A percentile compares a stretch with the other conserved stretches of the same genome.
Conservation (phyloP, 129 eudicot genomes). For the Escallonia herrerae region DNA sequence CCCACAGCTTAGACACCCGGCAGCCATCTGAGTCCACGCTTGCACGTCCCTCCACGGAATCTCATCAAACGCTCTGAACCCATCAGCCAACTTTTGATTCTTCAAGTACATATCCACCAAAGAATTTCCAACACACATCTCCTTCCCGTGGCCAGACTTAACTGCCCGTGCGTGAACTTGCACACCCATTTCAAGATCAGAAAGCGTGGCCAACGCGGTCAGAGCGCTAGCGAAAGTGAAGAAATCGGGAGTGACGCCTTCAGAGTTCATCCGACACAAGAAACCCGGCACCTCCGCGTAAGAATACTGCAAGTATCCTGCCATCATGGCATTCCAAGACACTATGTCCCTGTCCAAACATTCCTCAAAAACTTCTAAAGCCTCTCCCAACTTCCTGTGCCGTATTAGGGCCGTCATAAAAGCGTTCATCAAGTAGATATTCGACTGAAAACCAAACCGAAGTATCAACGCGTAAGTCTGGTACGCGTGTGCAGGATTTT, state of each 20-base stretch:
- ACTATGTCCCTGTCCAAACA: conserved; percentile 22
- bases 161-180: conserved; percentile 32
- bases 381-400: conserved; percentile 21
- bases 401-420: conserved; percentile 30
- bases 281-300: conserved; percentile 19
- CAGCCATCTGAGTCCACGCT: conserved; percentile 49
- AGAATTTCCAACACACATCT: conserved; percentile 39
- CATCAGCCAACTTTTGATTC: conserved; percentile 16
- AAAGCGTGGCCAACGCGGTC: conserved; percentile 27
- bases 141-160: conserved; percentile 37
- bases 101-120: conserved; percentile 44
- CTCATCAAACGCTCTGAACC: conserved; percentile 28
- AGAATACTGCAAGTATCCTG: conserved; percentile 27
- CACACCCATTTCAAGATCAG: conserved; percentile 26
- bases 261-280: conserved; percentile 31
- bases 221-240: conserved; percentile 38
- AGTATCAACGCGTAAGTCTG: conserved; percentile 22
- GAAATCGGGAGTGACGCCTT: conserved; percentile 31
- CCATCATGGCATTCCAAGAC: conserved; percentile 40
- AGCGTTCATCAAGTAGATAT: conserved; percentile 24
- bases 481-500: conserved; percentile 8
- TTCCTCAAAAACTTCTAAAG: conserved; percentile 22
- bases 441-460: conserved; percentile 20
- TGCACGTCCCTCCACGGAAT: conserved; percentile 29
- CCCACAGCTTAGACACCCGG: conserved; percentile 39